phyloP scores from a whole-genome alignment of 495 filamentous ascomycete genomes.

The Pyrenula massariospora region DNA sequence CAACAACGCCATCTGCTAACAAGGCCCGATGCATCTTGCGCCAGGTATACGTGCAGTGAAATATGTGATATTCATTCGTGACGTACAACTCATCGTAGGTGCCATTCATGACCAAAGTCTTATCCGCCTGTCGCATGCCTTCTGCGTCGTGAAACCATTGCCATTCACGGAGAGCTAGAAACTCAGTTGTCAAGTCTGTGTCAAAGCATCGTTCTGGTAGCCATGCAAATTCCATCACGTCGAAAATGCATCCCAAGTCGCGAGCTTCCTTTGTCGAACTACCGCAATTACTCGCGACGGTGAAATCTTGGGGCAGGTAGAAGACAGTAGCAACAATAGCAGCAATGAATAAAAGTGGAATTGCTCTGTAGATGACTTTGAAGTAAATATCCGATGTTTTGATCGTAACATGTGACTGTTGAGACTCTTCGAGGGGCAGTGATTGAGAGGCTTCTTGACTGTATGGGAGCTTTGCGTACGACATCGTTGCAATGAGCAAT shows the following conservation, averaged over 20 bases:
- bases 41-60: constrained; percentile 22
- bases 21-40: constrained; percentile 18
- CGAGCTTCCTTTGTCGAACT: constrained; percentile 5
- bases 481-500: too few species aligned
- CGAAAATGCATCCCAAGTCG: constrained; percentile 5
- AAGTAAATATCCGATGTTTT: too few species aligned
- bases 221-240: constrained; percentile 8
- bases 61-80: constrained; percentile 19
- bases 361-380: too few species aligned
- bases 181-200: constrained; percentile 1
- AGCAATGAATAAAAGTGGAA: too few species aligned
- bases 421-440: too few species aligned
- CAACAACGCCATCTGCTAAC: constrained; percentile 2
- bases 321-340: too few species aligned
- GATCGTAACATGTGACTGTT: too few species aligned
- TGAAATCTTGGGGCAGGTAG: too few species aligned
- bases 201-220: constrained; percentile 7
- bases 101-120: constrained; percentile 4
- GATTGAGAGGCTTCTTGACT: too few species aligned
- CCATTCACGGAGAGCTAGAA: constrained; percentile 1
- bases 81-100: constrained; percentile 15
- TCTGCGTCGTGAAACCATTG: constrained; percentile 8
- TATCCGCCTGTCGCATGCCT: constrained; percentile 2
- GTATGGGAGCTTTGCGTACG: too few species aligned
- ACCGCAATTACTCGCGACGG: too few species aligned